phyloP scores from a whole-genome alignment of 2,329 filamentous ascomycete genomes.

The Graphilbum ipis-grandicollis region DNA sequence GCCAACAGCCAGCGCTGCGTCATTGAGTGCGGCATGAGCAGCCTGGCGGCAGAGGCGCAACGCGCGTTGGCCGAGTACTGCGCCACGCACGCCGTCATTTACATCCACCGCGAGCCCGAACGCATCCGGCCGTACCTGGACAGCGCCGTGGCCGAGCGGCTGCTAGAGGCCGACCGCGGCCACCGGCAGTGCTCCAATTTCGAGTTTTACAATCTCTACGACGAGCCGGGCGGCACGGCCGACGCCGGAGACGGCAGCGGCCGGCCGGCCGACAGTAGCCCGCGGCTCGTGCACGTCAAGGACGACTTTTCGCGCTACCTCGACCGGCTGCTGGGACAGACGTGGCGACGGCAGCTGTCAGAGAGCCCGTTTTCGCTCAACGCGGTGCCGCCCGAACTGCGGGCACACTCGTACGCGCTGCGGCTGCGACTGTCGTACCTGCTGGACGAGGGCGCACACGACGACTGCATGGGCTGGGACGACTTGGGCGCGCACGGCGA shows the following conservation, averaged over 20 bases:
- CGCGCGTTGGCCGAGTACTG: slow-evolving; percentile 40
- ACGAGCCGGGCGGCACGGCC: slow-evolving; percentile 21
- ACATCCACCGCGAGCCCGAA: slow-evolving; percentile 47
- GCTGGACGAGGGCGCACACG: slow-evolving; percentile 28
- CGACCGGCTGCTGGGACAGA: slow-evolving; percentile 36
- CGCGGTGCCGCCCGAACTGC: slow-evolving; percentile 39
- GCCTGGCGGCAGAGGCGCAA: slow-evolving; percentile 43
- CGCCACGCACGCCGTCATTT: slow-evolving; percentile 49
- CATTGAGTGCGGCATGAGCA: slow-evolving; percentile 51
- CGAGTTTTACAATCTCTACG: slow-evolving; percentile 54
- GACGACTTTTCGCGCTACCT: slow-evolving; percentile 43
- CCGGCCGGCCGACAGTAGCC: slow-evolving; percentile 25
- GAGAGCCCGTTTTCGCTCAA: slow-evolving; percentile 43
- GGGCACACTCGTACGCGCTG: slow-evolving; percentile 42
- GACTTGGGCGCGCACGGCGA: slow-evolving; percentile 40
- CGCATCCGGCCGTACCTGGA: slow-evolving; percentile 42
- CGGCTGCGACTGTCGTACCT: slow-evolving; percentile 44
- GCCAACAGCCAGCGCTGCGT: slow-evolving; percentile 43
- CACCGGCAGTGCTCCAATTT: slow-evolving; percentile 49
- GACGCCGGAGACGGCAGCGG: slow-evolving; percentile 6
- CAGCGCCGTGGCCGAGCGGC: slow-evolving; percentile 32
- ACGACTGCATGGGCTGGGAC: slow-evolving; percentile 30
- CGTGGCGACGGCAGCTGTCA: slow-evolving; percentile 29
- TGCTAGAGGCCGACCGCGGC: slow-evolving; percentile 35
- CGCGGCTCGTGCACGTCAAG: slow-evolving; percentile 38